Evolutionary conservation across 345 rosid genomes (phyloP).

Genomic region (Melastoma malabathricum): DNA sequence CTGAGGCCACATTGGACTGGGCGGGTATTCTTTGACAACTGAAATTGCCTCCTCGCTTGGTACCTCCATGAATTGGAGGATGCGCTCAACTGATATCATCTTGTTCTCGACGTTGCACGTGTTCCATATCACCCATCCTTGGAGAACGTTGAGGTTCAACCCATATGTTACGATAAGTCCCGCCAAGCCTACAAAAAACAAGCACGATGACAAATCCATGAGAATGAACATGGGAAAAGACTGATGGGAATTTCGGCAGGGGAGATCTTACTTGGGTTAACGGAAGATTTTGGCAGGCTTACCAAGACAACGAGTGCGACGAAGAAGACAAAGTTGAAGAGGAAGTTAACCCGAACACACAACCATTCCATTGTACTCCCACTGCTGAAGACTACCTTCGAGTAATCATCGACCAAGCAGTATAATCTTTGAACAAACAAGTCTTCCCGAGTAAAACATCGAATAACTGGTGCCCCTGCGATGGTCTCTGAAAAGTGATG

Average conservation of each 20-base stretch:
- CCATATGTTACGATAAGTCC: conserved; percentile 57
- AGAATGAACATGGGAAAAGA: neutral
- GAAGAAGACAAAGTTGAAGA: conserved; percentile 69
- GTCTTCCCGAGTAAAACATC: conserved; percentile 60
- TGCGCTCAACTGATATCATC: conserved; percentile 68
- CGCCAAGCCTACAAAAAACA: conserved; percentile 38
- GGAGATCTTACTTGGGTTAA: conserved; percentile 54
- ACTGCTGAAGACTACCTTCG: conserved; percentile 59
- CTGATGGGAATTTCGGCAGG: neutral
- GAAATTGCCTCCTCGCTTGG: conserved; percentile 50
- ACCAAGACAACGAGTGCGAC: conserved; percentile 60
- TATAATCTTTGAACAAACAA: conserved; percentile 38
- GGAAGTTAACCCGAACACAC: conserved; percentile 64
- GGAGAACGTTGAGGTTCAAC: conserved; percentile 51
- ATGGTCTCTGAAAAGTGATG: conserved; percentile 83
- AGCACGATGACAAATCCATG: conserved; percentile 1
- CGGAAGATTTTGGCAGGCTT: conserved; percentile 45
- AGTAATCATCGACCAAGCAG: conserved; percentile 39
- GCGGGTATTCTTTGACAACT: conserved; percentile 25
- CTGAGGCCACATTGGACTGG: conserved; percentile 41
- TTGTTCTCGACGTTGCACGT: conserved; percentile 64
- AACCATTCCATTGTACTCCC: conserved; percentile 81
- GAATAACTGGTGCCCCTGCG: conserved; percentile 55
- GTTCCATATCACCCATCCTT: conserved; percentile 77
- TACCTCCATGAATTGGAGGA: conserved; percentile 44